Percentiles rank a stretch among this genome's conserved stretches.
Conservation (phyloP, 768 basidiomycete genomes). For the Tulasnella sp. region DNA sequence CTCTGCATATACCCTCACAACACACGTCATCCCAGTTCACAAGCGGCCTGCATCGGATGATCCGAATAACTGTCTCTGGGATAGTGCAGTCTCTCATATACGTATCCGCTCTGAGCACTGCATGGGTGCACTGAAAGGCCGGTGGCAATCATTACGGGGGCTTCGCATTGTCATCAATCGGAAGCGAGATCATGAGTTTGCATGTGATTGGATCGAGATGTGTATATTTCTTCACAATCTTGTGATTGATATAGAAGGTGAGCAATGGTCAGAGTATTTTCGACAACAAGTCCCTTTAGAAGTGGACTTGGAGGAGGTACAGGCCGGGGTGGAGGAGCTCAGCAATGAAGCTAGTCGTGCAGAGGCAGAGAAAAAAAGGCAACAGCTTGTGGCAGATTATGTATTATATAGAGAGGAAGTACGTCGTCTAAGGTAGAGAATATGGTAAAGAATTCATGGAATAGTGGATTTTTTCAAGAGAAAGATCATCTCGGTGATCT, state of each 20-base stretch:
- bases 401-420: too few species aligned
- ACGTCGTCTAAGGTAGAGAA: too few species aligned
- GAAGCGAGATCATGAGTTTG: slow-evolving; percentile 1
- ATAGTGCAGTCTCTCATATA: slow-evolving; percentile 22
- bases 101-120: slow-evolving; percentile 29
- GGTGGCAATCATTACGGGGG: slow-evolving; percentile 26
- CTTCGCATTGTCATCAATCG: slow-evolving; percentile 7
- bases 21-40: slow-evolving; percentile 25
- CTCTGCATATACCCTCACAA: slow-evolving; percentile 26
- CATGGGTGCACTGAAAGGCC: slow-evolving; percentile 28
- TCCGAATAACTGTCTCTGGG: slow-evolving; percentile 24
- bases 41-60: slow-evolving; percentile 24
- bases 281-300: background rate
- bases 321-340: background rate
- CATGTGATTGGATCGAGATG: background rate
- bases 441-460: too few species aligned
- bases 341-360: background rate
- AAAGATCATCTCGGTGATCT: background rate
- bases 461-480: background rate
- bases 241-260: background rate
- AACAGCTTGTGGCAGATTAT: too few species aligned
- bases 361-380: too few species aligned
- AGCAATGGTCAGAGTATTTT: background rate
- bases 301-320: background rate
- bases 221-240: slow-evolving; percentile 3